phyloP scores from a whole-genome alignment of 108 stramenopile genomes.

The Skeletonema tropicum region DNA sequence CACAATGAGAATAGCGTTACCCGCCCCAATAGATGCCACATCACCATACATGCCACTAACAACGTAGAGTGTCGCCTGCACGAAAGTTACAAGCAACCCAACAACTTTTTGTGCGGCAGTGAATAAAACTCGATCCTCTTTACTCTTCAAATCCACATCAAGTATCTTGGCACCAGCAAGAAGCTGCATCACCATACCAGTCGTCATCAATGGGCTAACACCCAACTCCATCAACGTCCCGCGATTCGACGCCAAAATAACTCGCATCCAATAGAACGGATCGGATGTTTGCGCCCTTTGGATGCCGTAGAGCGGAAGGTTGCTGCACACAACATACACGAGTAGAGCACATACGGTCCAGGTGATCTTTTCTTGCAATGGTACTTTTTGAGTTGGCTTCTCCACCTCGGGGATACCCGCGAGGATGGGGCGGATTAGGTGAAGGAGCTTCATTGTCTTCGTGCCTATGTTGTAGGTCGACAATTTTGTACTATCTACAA shows the following conservation, averaged over 20 bases:
- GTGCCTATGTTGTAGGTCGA: too few species aligned
- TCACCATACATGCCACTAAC: slow-evolving; percentile 99
- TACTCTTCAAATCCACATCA: slow-evolving; percentile 95
- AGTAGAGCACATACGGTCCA: slow-evolving; percentile 98
- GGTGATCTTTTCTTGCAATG: slow-evolving; percentile 95
- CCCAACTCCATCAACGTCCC: slow-evolving; percentile 99
- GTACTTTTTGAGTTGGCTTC: slow-evolving; percentile 60
- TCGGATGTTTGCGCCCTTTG: slow-evolving; percentile 96
- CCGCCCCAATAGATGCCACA: slow-evolving; percentile 92
- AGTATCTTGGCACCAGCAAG: slow-evolving; percentile 94
- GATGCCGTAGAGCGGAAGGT: slow-evolving; percentile 98
- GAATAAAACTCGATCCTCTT: slow-evolving; percentile 98
- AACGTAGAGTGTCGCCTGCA: slow-evolving; percentile 97
- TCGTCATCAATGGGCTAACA: slow-evolving; percentile 96
- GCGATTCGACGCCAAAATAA: slow-evolving; percentile 98
- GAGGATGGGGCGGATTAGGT: slow-evolving; percentile 78
- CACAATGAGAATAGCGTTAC: slow-evolving; percentile 98
- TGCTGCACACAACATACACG: slow-evolving; percentile 98
- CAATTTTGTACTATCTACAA: too few species aligned
- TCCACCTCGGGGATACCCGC: slow-evolving; percentile 75
- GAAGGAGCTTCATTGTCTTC: slow-evolving; percentile 64
- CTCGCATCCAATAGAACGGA: slow-evolving; percentile 99
- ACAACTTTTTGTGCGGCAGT: slow-evolving; percentile 99
- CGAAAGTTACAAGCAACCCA: slow-evolving; percentile 96
- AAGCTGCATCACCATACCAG: slow-evolving; percentile 95